Base-by-base conservation (phyloP, 345 rosid genomes). In the Camelina hispida region DNA sequence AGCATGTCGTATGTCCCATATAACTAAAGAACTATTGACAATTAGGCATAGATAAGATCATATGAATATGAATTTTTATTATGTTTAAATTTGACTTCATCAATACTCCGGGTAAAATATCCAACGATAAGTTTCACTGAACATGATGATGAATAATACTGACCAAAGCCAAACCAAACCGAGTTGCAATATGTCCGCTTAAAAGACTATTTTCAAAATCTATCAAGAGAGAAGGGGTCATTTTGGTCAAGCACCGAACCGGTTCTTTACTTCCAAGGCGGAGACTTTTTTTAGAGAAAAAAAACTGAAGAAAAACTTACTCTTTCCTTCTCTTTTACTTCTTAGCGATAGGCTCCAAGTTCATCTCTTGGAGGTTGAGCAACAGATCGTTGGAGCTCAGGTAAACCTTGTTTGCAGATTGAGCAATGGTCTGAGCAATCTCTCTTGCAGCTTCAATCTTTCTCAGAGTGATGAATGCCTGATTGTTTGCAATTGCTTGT, bases 391-490 rank as follows among this genome's bases (percentile, higher is more conserved):
- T 78, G 2, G 98, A 87, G 64, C 84, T 82, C 43, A 94, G 80
- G 85, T 79, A 95, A 17, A 89, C 92, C 80, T 81, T 90, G 90
- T 95, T 91, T 77, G 83, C 78, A 6, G 96, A 86, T 46, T 75
- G 77, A 5, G 97, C 54, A 11, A 94, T 91, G 5, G 91, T 94
- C 0, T 88, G 89, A 0, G 98, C 95, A 20, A 91, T 94, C 75
- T 94, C 97, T 85, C 98, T 88, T 2, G 93, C 85, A 8, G 98
- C 98, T 83, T 94, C 98, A 17, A 94, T 94, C 83, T 84, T 90
- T 80, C 98, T 88, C 68, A 94, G 81, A 0, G 98, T 90, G 78
- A 91, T 89, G 68, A 94, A 94, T 3, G 98, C 96, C 13, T 91
- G 89, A 74, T 94, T 94, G 69, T 87, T 88, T 12, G 97, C 98